Evolutionary conservation across 2,329 filamentous ascomycete species (phyloP).

Genomic region (Aspergillus proliferans): DNA sequence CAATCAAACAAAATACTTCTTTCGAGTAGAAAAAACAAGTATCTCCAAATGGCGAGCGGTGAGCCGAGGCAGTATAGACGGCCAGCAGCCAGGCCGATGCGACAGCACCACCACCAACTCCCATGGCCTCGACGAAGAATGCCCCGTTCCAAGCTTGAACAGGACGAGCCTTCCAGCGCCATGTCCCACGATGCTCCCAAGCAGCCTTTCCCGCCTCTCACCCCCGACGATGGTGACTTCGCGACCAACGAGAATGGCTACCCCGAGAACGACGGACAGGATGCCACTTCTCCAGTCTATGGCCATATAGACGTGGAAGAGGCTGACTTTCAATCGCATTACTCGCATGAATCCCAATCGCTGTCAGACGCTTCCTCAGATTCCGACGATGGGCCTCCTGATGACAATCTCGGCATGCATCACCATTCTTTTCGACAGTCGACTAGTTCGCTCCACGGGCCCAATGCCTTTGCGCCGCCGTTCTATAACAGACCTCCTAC

Average conservation of each 20-base stretch:
- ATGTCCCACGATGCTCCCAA: slow-evolving; percentile 11
- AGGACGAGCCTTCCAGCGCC: background rate
- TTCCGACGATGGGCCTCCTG: slow-evolving; percentile 24
- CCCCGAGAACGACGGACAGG: slow-evolving; percentile 22
- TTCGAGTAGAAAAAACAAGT: background rate
- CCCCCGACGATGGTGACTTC: slow-evolving; percentile 16
- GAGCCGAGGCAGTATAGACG: slow-evolving; percentile 7
- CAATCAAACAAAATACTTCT: background rate
- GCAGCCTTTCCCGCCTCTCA: slow-evolving; percentile 28
- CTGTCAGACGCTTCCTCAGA: slow-evolving; percentile 30
- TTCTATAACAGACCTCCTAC: slow-evolving; percentile 98
- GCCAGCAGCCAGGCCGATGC: background rate
- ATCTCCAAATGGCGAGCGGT: slow-evolving; percentile 5
- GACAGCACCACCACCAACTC: background rate
- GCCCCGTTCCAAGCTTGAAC: background rate
- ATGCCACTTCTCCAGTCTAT: slow-evolving; percentile 22
- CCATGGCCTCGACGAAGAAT: background rate
- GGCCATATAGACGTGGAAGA: slow-evolving; percentile 30
- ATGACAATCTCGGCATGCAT: slow-evolving; percentile 23
- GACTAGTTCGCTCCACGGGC: slow-evolving; percentile 35
- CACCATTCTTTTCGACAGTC: slow-evolving; percentile 37
- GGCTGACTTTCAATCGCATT: slow-evolving; percentile 42
- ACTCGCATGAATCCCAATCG: slow-evolving; percentile 35
- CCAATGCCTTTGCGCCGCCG: slow-evolving; percentile 62
- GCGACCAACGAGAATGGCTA: slow-evolving; percentile 11